phyloP scores from a whole-genome alignment of 208 protist species.

The Leishmania major region DNA sequence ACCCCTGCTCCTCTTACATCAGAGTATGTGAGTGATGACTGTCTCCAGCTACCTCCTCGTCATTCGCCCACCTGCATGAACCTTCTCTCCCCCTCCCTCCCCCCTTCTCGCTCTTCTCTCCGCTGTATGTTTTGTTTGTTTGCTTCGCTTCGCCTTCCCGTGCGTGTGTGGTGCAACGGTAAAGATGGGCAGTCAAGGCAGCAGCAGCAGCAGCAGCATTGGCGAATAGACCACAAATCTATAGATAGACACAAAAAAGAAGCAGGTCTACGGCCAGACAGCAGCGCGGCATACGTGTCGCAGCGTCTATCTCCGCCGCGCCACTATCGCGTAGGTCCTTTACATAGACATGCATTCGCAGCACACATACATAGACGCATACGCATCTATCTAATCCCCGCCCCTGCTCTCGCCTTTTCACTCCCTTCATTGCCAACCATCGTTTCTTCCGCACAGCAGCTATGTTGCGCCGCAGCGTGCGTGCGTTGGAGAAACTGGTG shows the following conservation, averaged over 20 bases:
- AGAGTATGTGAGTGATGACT: neutral
- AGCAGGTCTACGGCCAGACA: neutral
- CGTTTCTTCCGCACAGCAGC: neutral
- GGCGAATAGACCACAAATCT: neutral
- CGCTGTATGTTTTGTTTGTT: neutral
- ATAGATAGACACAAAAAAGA: neutral
- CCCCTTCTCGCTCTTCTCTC: neutral
- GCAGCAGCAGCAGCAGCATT: neutral
- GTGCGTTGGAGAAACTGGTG: conserved; percentile 77
- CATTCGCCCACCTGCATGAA: neutral
- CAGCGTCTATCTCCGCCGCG: neutral
- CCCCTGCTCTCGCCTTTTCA: neutral
- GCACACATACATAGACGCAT: neutral
- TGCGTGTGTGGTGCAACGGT: neutral
- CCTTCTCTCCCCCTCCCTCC: neutral
- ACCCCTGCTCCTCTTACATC: neutral
- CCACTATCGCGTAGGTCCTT: neutral
- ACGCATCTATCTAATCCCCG: neutral
- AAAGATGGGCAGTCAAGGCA: neutral
- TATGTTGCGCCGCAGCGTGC: conserved; percentile 61
- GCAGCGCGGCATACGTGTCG: neutral
- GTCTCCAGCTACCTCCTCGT: neutral
- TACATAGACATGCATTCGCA: conserved; percentile 1
- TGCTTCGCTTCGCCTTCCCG: neutral
- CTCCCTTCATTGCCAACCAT: neutral